Evolutionary conservation across 2,329 filamentous ascomycete genomes (phyloP), one percentile per base, ranked within the genome.

Genomic region (Stenocarpella maydis): DNA sequence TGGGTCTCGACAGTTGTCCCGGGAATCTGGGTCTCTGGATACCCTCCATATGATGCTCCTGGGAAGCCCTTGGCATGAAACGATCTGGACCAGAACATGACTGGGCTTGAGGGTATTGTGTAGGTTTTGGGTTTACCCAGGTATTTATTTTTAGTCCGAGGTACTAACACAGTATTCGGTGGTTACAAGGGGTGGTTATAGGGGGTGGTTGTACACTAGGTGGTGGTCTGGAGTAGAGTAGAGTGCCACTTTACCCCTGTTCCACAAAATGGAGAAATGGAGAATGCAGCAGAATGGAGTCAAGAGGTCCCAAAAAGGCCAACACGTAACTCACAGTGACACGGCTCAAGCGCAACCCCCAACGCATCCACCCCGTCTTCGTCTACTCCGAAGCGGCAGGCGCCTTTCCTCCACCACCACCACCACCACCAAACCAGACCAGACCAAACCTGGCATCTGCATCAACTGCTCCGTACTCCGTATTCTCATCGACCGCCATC

Each of bases 311-410:
- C 55, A 39, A 41, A 26, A 58, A 24, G 64, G 39, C 65, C 58
- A 67, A 67, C 65, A 67, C 65, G 65, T 67, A 67, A 67, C 65
- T 67, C 65, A 52, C 58, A 67, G 41, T 58, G 65, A 67, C 65
- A 67, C 52, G 65, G 65, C 53, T 67, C 65, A 55, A 49, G 37
- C 41, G 63, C 58, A 63, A 49, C 58, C 58, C 58, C 49, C 49
- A 49, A 37, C 52, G 58, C 58, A 52, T 58, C 52, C 65, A 67
- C 65, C 28, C 54, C 54, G 49, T 58, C 43, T 55, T 67, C 65
- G 65, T 67, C 52, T 47, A 63, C 58, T 63, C 58, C 58, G 58
- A 54, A 49, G 58, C 58, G 58, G 34, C 47, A 65, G 61, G 61
- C 47, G 47, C 61, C 17, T 41, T 12, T 37, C 34, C 34, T 9